Evolutionary conservation across 208 protist species (phyloP).

Genomic region (Tritrichomonas foetus): DNA sequence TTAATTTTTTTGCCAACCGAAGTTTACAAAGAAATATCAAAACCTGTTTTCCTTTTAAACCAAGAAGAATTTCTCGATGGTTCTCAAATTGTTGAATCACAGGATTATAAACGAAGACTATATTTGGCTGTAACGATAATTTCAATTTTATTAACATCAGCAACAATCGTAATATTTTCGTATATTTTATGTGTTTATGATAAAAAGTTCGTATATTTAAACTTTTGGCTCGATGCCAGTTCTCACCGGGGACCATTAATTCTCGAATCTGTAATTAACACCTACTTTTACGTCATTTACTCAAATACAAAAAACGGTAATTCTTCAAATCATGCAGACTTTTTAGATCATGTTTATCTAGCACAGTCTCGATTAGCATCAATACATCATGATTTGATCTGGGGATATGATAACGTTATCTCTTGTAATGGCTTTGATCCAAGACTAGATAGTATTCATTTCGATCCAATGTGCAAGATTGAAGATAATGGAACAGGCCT

Average conservation of each 20-base stretch:
- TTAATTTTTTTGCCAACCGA: not conserved
- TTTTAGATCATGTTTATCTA: too few species aligned
- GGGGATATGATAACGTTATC: not conserved
- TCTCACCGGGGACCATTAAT: not conserved
- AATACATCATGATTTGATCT: not conserved
- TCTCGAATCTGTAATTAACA: not conserved
- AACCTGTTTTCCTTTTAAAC: not conserved
- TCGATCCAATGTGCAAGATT: not conserved
- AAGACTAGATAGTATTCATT: not conserved
- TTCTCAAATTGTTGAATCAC: not conserved
- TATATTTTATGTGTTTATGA: not conserved
- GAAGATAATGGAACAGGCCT: too few species aligned
- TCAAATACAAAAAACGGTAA: too few species aligned
- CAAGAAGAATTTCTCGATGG: not conserved
- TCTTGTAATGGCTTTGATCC: not conserved
- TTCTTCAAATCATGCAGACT: not conserved
- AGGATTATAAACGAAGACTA: not conserved
- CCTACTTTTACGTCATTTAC: not conserved
- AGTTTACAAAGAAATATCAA: not conserved
- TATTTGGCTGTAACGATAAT: not conserved
- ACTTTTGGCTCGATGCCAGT: not conserved
- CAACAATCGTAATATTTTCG: not conserved
- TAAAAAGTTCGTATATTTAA: not conserved
- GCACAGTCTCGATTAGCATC: not conserved
- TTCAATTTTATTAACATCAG: not conserved